phyloP scores from a whole-genome alignment of 805 yeast genomes.

The Suhomyces xylopsoci region DNA sequence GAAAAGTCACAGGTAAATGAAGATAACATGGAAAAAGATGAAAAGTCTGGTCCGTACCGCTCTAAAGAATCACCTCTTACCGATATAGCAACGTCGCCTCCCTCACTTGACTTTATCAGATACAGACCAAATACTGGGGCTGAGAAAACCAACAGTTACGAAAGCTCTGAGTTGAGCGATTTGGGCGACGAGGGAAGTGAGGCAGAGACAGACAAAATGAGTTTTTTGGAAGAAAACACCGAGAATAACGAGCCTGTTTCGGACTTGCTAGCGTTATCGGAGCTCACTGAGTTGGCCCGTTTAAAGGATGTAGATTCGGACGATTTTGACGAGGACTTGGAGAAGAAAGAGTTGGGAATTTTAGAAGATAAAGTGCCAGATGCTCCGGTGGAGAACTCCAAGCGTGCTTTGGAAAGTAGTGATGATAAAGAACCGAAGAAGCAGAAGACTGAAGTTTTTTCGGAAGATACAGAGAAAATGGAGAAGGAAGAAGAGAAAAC shows the following conservation, averaged over 20 bases:
- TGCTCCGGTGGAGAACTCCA: too few relatives aligned
- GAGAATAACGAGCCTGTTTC: slow-evolving; percentile 21
- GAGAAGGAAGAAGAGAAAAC: slow-evolving; percentile 7
- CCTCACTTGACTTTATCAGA: slow-evolving; percentile 28
- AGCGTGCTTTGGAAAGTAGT: not conserved
- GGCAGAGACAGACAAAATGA: slow-evolving; percentile 91
- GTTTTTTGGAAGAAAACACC: slow-evolving; percentile 40
- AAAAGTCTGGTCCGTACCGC: not conserved
- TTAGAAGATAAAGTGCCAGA: not conserved
- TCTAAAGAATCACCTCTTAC: slow-evolving; percentile 40
- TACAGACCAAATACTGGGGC: not conserved
- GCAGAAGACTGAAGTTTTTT: not conserved
- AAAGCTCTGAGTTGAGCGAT: slow-evolving; percentile 47
- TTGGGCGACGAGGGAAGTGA: slow-evolving; percentile 67
- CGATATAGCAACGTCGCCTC: slow-evolving; percentile 41
- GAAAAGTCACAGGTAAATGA: not conserved
- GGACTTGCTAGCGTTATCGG: slow-evolving; percentile 39
- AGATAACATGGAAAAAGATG: not conserved
- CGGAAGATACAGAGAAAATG: not conserved
- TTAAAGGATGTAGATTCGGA: slow-evolving; percentile 37
- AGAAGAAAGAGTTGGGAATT: not conserved
- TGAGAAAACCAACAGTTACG: slow-evolving; percentile 17
- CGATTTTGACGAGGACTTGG: slow-evolving; percentile 13
- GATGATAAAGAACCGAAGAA: not conserved
- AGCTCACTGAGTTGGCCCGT: slow-evolving; percentile 42